Base-by-base conservation (phyloP, 2,329 filamentous ascomycete genomes). In the Ophiostoma piceae region DNA sequence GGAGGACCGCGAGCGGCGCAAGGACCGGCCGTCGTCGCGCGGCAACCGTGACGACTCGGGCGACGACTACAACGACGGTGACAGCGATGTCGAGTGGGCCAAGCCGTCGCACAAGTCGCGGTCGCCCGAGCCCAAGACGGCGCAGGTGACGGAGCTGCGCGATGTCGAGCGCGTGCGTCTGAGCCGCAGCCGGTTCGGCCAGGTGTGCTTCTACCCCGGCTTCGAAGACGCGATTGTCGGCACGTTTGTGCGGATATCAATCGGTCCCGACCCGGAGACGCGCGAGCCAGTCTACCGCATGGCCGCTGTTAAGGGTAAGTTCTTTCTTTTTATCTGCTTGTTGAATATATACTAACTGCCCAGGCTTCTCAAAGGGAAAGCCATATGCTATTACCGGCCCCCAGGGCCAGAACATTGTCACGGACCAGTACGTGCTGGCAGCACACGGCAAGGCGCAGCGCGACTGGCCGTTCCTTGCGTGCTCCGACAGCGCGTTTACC, bases 161-260 rank as follows among this genome's bases (percentile, higher is more conserved):
- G 92, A 98, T 78, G 88, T 94, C 73, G 91, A 98, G 77, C 88
- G 92, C 67, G 87, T 94, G 68, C 88, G 92, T 70, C 86, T 99
- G 71, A 92, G 94, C 67, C 88, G 95, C 72, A 90, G 87, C 74
- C 91, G 93, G 76, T 97, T 99, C 78, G 90, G 91, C 7, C 88
- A 94, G 76, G 90, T 97, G 69, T 97, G 93, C 83, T 97, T 96
- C 81, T 94, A 94, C 74, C 95, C 95, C 12, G 90, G 90, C 3
- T 97, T 99, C 74, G 91, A 96, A 70, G 82, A 90, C 9, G 85
- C 90, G 39, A 91, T 97, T 75, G 87, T 84, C 19, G 92, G 92
- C 68, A 96, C 93, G 79, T 99, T 91, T 77, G 90, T 90, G 51
- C 91, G 95, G 68, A 88, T 98, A 73, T 91, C 89, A 72, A 87